A percentile compares a stretch with the other conserved stretches of the same genome.
These are phyloP conservation scores for Erigeron philadelphicus DNA, from an alignment of 140 eudicot genomes.

Conservation along the genomic window DNA sequence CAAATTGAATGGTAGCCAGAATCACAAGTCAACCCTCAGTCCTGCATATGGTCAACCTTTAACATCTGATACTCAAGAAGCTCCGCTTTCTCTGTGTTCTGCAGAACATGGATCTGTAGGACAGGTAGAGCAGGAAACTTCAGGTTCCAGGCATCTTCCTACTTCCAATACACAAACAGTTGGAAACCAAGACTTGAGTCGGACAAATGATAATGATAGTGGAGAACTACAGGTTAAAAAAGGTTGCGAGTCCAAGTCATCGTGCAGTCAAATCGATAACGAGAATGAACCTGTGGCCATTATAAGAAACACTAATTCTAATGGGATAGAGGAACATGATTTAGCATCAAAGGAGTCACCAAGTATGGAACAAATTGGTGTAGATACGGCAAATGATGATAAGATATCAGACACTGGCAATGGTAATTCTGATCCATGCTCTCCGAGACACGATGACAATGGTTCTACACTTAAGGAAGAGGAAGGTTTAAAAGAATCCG, in stretches of 20 bases:
- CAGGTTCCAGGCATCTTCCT: constrained; percentile 37
- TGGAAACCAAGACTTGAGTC: constrained; percentile 33
- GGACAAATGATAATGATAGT: constrained; percentile 35
- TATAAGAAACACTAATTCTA: constrained; percentile 31
- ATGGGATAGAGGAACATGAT: constrained; percentile 46
- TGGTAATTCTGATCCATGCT: constrained; percentile 26
- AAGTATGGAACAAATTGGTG: constrained; percentile 33
- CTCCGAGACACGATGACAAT: constrained; percentile 37
- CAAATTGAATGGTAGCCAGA: constrained; percentile 40
- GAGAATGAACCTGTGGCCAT: constrained; percentile 33
- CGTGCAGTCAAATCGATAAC: constrained; percentile 44
- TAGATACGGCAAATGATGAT: constrained; percentile 30
- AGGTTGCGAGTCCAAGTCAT: constrained; percentile 59
- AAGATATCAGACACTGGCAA: constrained; percentile 19
- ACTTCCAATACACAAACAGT: constrained; percentile 24
- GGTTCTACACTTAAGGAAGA: constrained; percentile 32
- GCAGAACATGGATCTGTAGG: constrained; percentile 24
- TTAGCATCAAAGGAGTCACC: constrained; percentile 28
- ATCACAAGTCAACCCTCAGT: constrained; percentile 36
- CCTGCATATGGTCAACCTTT: constrained; percentile 31
- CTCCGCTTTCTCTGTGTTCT: constrained; percentile 30
- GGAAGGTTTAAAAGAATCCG: constrained; percentile 33
- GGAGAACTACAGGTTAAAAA: constrained; percentile 31
- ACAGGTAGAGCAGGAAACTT: constrained; percentile 33
- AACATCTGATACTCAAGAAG: constrained; percentile 31